Evolutionary conservation across 2,329 filamentous ascomycete genomes (phyloP), one percentile per base, ranked within the genome.

Genomic region (Penicillium brasilianum): DNA sequence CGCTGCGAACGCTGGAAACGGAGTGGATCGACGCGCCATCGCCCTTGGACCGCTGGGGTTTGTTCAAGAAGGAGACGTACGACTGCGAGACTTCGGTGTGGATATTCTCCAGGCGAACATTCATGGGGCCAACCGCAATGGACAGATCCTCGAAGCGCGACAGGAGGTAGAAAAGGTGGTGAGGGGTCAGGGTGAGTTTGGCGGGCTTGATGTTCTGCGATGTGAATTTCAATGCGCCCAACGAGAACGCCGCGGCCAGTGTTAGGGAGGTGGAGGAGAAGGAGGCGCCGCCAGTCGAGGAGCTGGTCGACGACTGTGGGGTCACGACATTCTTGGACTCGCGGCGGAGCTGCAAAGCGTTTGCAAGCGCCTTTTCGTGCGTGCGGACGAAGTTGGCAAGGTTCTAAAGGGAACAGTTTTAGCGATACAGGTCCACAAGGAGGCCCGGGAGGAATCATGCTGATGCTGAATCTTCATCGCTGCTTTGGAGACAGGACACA

Each of bases 301-400:
- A 81, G 43, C 82, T 80, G n/a, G 83, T 83, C 53, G 78, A 77
- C 20, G 79, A 74, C 55, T 73, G 75, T 57, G 74, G 69, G 62
- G 89, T 88, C 58, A 87, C 80, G 68, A 85, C 86, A 87, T 93
- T 88, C 71, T 89, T 90, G 64, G 84, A 81, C 64, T 87, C 85
- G 72, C 91, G 88, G 76, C 90, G 89, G 70, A 96, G 85, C 78
- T 97, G 94, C 65, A 97, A 83, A 71, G 94, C 94, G 82, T 98
- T 98, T 75, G 95, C 95, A 65, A 99, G 87, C 39, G 93, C 94
- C 81, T 96, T 96, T 80, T 99, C 95, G 82, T 99, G 93, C 58
- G 93, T 97, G 65, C 93, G 92, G 80, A 99, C 93, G 80, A 97
- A 98, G 80, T 90, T 90, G 75, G 94, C 93, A 76, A 99, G 86